Percentiles rank a stretch among this genome's conserved stretches.
Conservation (phyloP, 495 filamentous ascomycete genomes). For the Schizothecium vesticola region DNA sequence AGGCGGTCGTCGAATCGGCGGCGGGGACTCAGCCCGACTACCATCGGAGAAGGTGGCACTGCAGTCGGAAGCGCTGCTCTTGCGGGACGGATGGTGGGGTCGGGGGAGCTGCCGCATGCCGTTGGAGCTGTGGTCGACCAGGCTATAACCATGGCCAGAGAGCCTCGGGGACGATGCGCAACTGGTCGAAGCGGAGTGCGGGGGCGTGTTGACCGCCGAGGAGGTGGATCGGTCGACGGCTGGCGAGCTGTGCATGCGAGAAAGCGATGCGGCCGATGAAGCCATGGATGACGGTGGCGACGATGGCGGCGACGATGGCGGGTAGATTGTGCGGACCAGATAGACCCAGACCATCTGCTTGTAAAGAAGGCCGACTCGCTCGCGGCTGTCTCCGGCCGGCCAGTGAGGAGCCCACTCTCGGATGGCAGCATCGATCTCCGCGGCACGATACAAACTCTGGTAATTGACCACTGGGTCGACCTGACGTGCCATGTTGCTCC, state of each 20-base stretch:
- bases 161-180: constrained; percentile 36
- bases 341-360: constrained; percentile 91
- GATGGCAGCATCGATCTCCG: constrained; percentile 71
- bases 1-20: constrained; percentile 37
- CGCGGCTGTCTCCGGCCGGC: constrained; percentile 63
- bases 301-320: constrained; percentile 39
- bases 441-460: constrained; percentile 64
- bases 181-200: constrained; percentile 37
- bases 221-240: constrained; percentile 13
- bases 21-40: constrained; percentile 43
- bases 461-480: constrained; percentile 71
- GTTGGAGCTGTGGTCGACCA: constrained; percentile 13
- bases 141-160: background rate
- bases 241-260: constrained; percentile 12
- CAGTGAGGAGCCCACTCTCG: constrained; percentile 70
- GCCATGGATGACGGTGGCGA: constrained; percentile 24
- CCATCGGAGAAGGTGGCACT: background rate
- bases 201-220: constrained; percentile 32
- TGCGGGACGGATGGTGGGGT: background rate
- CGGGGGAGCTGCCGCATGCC: constrained; percentile 8
- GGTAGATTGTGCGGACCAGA: constrained; percentile 76
- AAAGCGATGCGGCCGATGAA: constrained; percentile 24
- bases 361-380: constrained; percentile 74
- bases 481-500: constrained; percentile 56
- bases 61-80: constrained; percentile 1